Base-by-base conservation (phyloP, 495 filamentous ascomycete species). In the Aspergillus taichungensis region DNA sequence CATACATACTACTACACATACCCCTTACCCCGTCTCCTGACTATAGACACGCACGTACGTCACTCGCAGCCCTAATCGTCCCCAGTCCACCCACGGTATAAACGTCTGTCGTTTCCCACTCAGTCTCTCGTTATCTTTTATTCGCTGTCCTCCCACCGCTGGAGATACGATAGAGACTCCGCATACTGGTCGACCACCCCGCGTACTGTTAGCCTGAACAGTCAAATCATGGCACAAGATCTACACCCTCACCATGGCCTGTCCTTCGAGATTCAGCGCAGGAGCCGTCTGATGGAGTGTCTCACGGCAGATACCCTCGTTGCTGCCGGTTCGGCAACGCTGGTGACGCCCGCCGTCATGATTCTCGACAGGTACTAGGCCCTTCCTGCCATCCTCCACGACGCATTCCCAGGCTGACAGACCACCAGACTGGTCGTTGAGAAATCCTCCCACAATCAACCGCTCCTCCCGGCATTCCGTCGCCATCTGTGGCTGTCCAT, bases 401-500 rank as follows among this genome's bases (percentile, higher is more conserved):
- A 40, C 30, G 24, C 13, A 5, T 9, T 13, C 35, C 12, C 12
- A 14, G 13, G 42, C 45, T 60, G 34, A 62, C 51, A 12, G 3
- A 8, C 3, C 9, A 14, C 0, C 36, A 67, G 64, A 52, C 62
- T 65, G 13, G 60, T 95, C 50, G 91, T 95, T 63, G 88, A 95
- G 67, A 92, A 94, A 61, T 84, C 89, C 24, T 88, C 86, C 37
- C 85, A 86, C 46, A 77, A 81, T 43, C 76, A 73, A 46, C 75
- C 82, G 14, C 76, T 95, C 37, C 62, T 69, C 33, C 61, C 64
- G 18, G 87, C 84, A 42, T 67, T 94, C 47, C 73, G 73, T 42
- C 52, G 63, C 51, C 86, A 83, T 34, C 51, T 89, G 14, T 67
- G 56, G 36, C 63, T 72, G 43, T 73, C 92, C 40, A 47, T 92